Conservation (phyloP, 176 grass and related monocot genomes). For the Cenchrus purpureus region DNA sequence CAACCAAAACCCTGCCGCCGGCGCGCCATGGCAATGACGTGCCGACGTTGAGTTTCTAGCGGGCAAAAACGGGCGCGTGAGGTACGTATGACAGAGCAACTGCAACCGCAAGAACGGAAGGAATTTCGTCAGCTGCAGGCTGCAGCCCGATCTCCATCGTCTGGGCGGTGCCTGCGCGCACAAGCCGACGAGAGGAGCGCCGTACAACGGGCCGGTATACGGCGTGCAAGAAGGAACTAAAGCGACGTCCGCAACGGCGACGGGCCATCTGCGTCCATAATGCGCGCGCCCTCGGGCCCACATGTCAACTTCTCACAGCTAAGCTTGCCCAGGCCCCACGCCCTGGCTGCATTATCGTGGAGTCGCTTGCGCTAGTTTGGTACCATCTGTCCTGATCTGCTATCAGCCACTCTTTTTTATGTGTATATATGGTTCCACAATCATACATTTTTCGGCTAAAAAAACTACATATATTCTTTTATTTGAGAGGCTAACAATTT, state of each 20-base stretch:
- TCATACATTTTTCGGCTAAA: background rate
- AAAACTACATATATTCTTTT: background rate
- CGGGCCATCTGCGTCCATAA: background rate
- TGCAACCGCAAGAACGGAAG: background rate
- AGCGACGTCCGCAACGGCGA: background rate
- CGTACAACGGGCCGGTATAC: conserved; percentile 18
- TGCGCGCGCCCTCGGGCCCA: background rate
- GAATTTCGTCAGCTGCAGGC: background rate
- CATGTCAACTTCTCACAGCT: conserved; percentile 18
- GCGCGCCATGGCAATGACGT: background rate
- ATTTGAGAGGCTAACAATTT: background rate
- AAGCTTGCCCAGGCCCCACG: background rate
- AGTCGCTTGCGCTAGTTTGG: background rate
- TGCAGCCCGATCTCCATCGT: background rate
- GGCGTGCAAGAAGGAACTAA: background rate
- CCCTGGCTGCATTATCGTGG: background rate
- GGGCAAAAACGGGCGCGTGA: no score
- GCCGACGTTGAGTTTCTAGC: background rate
- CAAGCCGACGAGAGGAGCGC: background rate
- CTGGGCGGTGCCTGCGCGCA: background rate
- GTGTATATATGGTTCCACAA: background rate
- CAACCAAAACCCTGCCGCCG: background rate
- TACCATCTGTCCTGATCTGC: background rate
- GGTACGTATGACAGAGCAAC: background rate
- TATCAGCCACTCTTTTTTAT: background rate